Conservation (phyloP, 164 flowering plant genomes). For the Cinnamomum micranthum region DNA sequence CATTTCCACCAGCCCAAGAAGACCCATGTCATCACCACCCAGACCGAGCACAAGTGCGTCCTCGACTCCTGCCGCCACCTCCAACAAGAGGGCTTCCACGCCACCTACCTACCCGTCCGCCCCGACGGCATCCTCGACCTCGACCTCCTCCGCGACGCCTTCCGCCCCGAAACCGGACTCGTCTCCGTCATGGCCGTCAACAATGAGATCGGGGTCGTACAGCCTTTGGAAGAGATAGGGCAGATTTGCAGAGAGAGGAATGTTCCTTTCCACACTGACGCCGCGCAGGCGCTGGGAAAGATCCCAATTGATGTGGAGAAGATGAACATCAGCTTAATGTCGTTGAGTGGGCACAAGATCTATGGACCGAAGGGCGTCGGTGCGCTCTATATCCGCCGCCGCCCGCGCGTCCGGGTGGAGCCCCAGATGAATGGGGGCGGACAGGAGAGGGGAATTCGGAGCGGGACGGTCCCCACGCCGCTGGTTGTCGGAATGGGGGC, state of each 20-base stretch:
- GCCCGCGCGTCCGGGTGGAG: conserved; percentile 85
- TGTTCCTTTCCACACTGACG: conserved; percentile 82
- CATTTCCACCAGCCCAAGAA: conserved; percentile 72
- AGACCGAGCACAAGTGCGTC: conserved; percentile 98
- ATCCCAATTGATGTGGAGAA: conserved; percentile 78
- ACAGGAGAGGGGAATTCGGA: conserved; percentile 88
- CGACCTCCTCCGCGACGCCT: conserved; percentile 44
- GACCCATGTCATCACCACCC: conserved; percentile 86
- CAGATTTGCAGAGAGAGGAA: conserved; percentile 58
- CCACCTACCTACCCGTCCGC: conserved; percentile 80
- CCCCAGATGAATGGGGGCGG: conserved; percentile 97
- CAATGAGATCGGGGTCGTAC: conserved; percentile 95
- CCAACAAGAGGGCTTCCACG: conserved; percentile 87
- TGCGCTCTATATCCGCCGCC: conserved; percentile 72
- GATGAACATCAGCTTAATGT: conserved; percentile 85
- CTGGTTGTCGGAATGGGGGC: conserved; percentile 91
- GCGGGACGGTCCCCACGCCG: conserved; percentile 96
- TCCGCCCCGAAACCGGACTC: conserved; percentile 81
- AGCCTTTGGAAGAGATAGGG: conserved; percentile 91
- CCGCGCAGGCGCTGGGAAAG: conserved; percentile 92
- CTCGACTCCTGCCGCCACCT: conserved; percentile 89
- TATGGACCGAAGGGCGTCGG: conserved; percentile 97
- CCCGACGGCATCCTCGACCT: conserved; percentile 70
- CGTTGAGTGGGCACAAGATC: conserved; percentile 86
- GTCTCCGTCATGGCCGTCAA: conserved; percentile 89